Percentiles rank a stretch among this genome's conserved stretches.
Evolutionary conservation across 2,329 filamentous ascomycete genomes (phyloP).

Genomic region (Colletotrichum cereale): DNA sequence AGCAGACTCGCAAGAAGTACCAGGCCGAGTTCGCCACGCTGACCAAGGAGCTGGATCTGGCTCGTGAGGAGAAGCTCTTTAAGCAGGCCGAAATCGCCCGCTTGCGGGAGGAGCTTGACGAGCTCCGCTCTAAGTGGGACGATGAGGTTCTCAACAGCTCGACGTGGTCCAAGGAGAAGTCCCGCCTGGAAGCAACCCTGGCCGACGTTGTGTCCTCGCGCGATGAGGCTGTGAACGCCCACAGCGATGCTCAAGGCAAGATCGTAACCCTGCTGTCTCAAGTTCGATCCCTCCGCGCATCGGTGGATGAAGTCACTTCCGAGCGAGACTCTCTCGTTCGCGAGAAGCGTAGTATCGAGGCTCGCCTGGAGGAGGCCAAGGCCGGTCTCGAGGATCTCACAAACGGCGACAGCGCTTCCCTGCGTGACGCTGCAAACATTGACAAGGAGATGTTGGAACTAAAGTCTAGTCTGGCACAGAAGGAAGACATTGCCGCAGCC

Average conservation of each 20-base stretch:
- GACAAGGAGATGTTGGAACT: conserved; percentile 92
- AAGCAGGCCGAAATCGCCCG: conserved; percentile 89
- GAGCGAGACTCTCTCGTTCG: conserved; percentile 88
- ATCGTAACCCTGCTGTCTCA: conserved; percentile 92
- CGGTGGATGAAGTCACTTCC: conserved; percentile 85
- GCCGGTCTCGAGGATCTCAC: conserved; percentile 89
- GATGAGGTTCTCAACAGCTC: conserved; percentile 98
- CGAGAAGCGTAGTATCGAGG: conserved; percentile 91
- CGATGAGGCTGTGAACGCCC: conserved; percentile 91
- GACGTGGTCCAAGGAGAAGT: conserved; percentile 98
- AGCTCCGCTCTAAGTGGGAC: conserved; percentile 96
- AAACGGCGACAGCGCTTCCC: conserved; percentile 85
- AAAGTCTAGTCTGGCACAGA: conserved; percentile 88
- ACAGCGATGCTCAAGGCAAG: conserved; percentile 95
- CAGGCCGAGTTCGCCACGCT: conserved; percentile 91
- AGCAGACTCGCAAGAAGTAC: conserved; percentile 98
- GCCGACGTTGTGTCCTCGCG: conserved; percentile 91
- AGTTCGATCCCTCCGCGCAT: conserved; percentile 84
- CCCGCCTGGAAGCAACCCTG: conserved; percentile 88
- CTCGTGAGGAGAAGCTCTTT: conserved; percentile 88
- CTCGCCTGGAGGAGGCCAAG: conserved; percentile 87
- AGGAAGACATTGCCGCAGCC: conserved; percentile 91
- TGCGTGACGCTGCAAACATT: conserved; percentile 89
- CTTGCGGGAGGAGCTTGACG: conserved; percentile 95
- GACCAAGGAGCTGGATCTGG: conserved; percentile 92